Base-by-base conservation (phyloP, 768 basidiomycete genomes). In the Boletus sensibilis region DNA sequence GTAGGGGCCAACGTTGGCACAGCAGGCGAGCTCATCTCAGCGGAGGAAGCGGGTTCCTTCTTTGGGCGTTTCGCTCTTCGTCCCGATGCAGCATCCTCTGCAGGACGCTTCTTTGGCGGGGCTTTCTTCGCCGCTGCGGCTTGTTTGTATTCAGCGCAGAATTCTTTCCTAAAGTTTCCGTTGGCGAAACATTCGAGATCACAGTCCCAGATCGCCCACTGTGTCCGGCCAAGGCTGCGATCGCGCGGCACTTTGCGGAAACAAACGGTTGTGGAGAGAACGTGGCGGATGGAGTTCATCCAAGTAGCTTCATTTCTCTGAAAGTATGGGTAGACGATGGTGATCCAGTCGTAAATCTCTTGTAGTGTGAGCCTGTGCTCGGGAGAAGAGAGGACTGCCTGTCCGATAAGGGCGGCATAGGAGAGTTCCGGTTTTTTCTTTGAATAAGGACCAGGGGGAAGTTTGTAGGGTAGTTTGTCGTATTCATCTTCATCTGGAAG, bases 251-350 rank as follows among this genome's bases (percentile, higher is more conserved):
- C 84, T 64, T 96, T 97, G 59, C 92, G 84, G 72, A 97, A 98
- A 64, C 88, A 89, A 37, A 88, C 84, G 42, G 95, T 96, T 4
- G 94, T 92, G 60, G 91, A 94, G 25, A 98, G 80, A 46, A 95
- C 94, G 72, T 98, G 95, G n/a, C 96, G 84, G 57, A 98, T 93
- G 53, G 93, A 95, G 72, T 97, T 97, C 85, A 95, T 94, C 96
- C 96, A 98, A 7, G 94, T 96, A 4, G 88, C 83, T 65, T 98
- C 94, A 21, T 89, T 88, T 55, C 90, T 88, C 72, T 93, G 92
- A 76, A 92, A 99, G 68, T 87, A 86, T 8, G 97, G 95, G 73
- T 94, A 95, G 10, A 92, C 91, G 40, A 89, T 90, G 44, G 92
- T 92, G 65, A 99, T 95, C 82, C 85, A 99, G 68, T 92, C 88